phyloP scores from a whole-genome alignment of 2,329 filamentous ascomycete genomes.

The Diplodia corticola region DNA sequence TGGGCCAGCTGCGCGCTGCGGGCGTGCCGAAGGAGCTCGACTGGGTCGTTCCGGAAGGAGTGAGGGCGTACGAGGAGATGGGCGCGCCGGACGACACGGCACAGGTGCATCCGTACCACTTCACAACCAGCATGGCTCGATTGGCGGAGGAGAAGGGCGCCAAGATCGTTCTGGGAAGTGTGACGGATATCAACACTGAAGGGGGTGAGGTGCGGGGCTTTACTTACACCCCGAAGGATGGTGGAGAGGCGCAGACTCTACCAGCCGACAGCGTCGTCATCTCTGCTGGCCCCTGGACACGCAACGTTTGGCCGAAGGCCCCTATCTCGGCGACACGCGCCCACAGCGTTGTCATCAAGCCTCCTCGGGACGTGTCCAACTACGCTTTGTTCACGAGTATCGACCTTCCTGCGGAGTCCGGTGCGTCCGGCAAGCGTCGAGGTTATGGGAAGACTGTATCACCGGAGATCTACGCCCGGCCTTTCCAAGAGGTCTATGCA shows the following conservation, averaged over 20 bases:
- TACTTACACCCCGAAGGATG: slow-evolving; percentile 58
- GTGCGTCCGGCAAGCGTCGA: slow-evolving; percentile 12
- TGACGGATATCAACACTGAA: slow-evolving; percentile 62
- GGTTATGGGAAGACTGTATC: slow-evolving; percentile 59
- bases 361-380: slow-evolving; percentile 62
- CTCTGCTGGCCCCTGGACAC: slow-evolving; percentile 64
- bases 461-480: slow-evolving; percentile 91
- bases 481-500: slow-evolving; percentile 86
- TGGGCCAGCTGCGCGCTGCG: slow-evolving; percentile 55
- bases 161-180: slow-evolving; percentile 66
- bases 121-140: slow-evolving; percentile 79
- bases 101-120: slow-evolving; percentile 89
- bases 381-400: slow-evolving; percentile 89
- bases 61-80: slow-evolving; percentile 79
- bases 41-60: slow-evolving; percentile 72
- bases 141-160: slow-evolving; percentile 64
- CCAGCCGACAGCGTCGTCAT: slow-evolving; percentile 60
- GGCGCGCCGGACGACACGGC: slow-evolving; percentile 77
- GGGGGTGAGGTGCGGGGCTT: slow-evolving; percentile 59
- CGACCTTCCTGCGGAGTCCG: slow-evolving; percentile 61
- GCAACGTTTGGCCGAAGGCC: slow-evolving; percentile 52
- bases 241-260: slow-evolving; percentile 50
- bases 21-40: slow-evolving; percentile 76
- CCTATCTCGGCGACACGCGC: slow-evolving; percentile 63
- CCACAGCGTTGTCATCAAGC: slow-evolving; percentile 63